Evolutionary conservation across 768 basidiomycete genomes (phyloP).

Genomic region (Glaciozyma martinii): DNA sequence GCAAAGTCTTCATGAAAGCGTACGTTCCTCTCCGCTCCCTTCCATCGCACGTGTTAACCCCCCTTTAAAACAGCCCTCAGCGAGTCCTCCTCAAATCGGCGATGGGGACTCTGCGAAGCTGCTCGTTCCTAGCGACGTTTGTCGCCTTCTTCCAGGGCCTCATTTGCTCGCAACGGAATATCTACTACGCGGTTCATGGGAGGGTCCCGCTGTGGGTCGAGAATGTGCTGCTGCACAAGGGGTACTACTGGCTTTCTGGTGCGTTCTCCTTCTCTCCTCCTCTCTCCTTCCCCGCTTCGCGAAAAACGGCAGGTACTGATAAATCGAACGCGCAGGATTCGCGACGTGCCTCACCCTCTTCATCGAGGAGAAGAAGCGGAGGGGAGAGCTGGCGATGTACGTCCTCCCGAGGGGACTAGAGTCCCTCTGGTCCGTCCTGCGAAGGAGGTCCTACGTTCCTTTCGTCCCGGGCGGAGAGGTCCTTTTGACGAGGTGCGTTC

Average conservation of each 20-base stretch:
- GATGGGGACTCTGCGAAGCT: constrained; percentile 68
- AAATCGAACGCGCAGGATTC: constrained; percentile 47
- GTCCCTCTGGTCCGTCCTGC: constrained; percentile 72
- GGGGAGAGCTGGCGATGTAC: constrained; percentile 79
- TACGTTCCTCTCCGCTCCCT: neutral
- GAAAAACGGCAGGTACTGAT: neutral
- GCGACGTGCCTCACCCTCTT: constrained; percentile 67
- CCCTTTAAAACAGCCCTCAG: constrained; percentile 44
- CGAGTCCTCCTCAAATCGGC: constrained; percentile 57
- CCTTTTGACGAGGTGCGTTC: constrained; percentile 21
- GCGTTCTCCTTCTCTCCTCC: neutral
- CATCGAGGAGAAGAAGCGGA: constrained; percentile 76
- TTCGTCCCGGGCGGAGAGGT: constrained; percentile 41
- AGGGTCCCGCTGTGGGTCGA: constrained; percentile 39
- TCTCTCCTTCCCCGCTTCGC: neutral
- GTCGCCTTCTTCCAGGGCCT: constrained; percentile 62
- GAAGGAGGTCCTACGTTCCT: constrained; percentile 63
- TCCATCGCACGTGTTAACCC: neutral
- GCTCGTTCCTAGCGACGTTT: constrained; percentile 75
- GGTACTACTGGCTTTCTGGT: constrained; percentile 55
- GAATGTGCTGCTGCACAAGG: constrained; percentile 56
- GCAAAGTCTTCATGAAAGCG: constrained; percentile 54
- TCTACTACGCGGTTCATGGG: constrained; percentile 29
- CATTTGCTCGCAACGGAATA: constrained; percentile 28
- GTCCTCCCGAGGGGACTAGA: constrained; percentile 76